These are phyloP conservation scores for Rhizoctonia solani DNA, from an alignment of 1,284 basidiomycete genomes.

Conservation along the genomic window DNA sequence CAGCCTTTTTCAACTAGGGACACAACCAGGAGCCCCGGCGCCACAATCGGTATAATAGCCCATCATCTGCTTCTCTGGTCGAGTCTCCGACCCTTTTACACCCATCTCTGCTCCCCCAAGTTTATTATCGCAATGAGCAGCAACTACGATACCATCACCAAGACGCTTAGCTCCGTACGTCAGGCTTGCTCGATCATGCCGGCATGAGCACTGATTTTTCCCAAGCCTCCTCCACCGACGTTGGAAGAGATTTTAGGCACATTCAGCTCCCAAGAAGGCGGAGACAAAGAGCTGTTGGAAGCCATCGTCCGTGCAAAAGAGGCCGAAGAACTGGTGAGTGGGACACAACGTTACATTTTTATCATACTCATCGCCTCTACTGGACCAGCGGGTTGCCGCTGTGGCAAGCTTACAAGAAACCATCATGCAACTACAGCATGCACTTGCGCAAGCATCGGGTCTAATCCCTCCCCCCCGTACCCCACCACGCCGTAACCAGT, in stretches of 20 bases:
- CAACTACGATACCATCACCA: conserved; percentile 5
- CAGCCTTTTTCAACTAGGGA: conserved; percentile 1
- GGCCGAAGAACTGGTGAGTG: conserved; percentile 22
- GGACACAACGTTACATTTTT: background rate
- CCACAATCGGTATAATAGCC: background rate
- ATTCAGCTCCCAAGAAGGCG: conserved; percentile 16
- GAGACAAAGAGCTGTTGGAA: conserved; percentile 27
- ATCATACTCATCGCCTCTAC: background rate
- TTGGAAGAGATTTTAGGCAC: conserved; percentile 25
- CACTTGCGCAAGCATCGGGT: conserved; percentile 4
- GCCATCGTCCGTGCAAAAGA: conserved; percentile 30
- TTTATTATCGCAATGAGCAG: background rate
- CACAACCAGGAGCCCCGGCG: background rate
- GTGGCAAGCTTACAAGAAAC: conserved; percentile 25
- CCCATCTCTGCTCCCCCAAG: background rate
- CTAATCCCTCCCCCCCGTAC: background rate
- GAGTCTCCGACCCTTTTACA: background rate
- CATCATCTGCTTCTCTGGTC: background rate
- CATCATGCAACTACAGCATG: conserved; percentile 18
- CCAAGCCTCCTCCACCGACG: conserved; percentile 18
- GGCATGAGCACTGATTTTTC: background rate
- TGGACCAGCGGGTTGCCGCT: conserved; percentile 7
- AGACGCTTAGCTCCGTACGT: conserved; percentile 25
- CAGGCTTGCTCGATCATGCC: background rate
- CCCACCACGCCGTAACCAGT: conserved; percentile 1